Base-by-base conservation (phyloP, 2,329 filamentous ascomycete genomes). In the Gaeumannomyces sp. region DNA sequence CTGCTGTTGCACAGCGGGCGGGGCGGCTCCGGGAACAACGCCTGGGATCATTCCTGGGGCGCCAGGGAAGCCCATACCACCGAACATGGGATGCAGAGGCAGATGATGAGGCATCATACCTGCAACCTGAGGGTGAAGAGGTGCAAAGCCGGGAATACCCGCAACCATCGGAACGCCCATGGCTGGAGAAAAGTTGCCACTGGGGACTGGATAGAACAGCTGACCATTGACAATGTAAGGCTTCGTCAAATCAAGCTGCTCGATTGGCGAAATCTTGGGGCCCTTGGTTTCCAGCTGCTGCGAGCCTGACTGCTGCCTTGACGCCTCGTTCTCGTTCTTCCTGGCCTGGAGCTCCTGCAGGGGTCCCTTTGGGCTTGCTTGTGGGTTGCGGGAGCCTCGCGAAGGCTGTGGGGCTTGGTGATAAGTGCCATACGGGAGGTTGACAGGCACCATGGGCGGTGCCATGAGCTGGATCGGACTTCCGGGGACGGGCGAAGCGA, bases 221-320 rank as follows among this genome's bases (percentile, higher is more conserved):
- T 75, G 74, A 33, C 73, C 71, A 38, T 74, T 74, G 64, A 80
- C 74, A 65, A 76, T 73, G 68, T 79, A 81, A 1, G 81, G 79
- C 50, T 78, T 78, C 38, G 70, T 76, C 31, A 74, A 76, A 63
- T 85, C 82, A 64, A 81, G 79, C 63, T 80, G 77, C 25, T 80
- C 80, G 0, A 78, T 76, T 14, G 78, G 74, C 1, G 79, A 76
- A 56, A 79, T 70, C 57, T 76, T 73, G 38, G 33, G 62, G 22
- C 73, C 66, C 35, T 73, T 73, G 3, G 69, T 60, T 5, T 79
- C 74, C 67, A 10, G 66, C 67, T 33, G 68, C 71, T 38, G 75
- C 73, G 64, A 78, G 71, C 59, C 77, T 1, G 45, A 53, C 45
- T 53, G 45, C 45, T 22, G 45, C 45, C 22, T 53, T n/a, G 45